These are phyloP conservation scores for Piper longum DNA, from an alignment of 164 flowering plant species.

Conservation along the genomic window DNA sequence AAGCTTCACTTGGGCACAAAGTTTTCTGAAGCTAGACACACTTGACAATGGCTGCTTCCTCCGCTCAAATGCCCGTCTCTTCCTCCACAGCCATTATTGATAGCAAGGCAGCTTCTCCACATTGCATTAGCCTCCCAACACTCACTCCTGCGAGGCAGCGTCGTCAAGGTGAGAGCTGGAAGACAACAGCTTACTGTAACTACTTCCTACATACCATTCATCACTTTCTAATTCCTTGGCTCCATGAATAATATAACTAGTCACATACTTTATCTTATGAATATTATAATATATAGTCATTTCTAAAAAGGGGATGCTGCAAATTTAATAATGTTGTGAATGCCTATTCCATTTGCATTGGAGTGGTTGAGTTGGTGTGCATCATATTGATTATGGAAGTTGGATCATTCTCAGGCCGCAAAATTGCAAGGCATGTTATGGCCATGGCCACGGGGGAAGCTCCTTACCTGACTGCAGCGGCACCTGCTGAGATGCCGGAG, in stretches of 20 bases:
- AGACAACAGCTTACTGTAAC: slow-evolving; percentile 19
- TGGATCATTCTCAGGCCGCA: slow-evolving; percentile 41
- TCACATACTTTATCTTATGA: no score
- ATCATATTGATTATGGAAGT: background rate
- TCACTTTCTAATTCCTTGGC: background rate
- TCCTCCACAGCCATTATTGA: slow-evolving; percentile 45
- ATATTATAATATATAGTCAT: no score
- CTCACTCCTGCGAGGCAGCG: slow-evolving; percentile 33
- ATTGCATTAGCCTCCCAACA: slow-evolving; percentile 42
- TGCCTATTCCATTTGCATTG: no score
- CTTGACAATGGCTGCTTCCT: slow-evolving; percentile 24
- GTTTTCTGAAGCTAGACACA: background rate
- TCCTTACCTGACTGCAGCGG: slow-evolving; percentile 24
- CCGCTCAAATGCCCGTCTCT: slow-evolving; percentile 34
- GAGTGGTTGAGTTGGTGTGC: background rate
- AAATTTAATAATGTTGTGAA: no score
- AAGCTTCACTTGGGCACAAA: background rate
- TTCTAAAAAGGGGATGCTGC: no score
- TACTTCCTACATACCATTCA: background rate
- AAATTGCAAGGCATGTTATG: slow-evolving; percentile 56
- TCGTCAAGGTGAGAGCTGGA: slow-evolving; percentile 17
- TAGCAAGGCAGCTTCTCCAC: slow-evolving; percentile 31
- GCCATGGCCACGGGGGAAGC: slow-evolving; percentile 67
- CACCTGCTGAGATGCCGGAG: no score
- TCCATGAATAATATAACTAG: no score